These are phyloP conservation scores for Colletotrichum phormii DNA, from an alignment of 2,329 filamentous ascomycete genomes.

Conservation along the genomic window DNA sequence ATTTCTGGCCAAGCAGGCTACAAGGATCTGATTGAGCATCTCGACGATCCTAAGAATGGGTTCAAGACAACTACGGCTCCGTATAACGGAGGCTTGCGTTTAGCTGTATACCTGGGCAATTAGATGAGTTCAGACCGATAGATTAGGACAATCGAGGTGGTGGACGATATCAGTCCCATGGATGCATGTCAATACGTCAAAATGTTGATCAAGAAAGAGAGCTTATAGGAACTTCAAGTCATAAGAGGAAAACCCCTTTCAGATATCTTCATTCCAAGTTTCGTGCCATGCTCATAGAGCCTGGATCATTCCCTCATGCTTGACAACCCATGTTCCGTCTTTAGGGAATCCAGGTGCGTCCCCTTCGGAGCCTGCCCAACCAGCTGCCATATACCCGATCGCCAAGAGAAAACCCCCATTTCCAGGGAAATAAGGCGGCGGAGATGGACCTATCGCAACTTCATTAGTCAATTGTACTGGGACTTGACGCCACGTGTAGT, in stretches of 20 bases:
- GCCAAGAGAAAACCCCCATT: slow-evolving; percentile 51
- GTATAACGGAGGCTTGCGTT: slow-evolving; percentile 46
- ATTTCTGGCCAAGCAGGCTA: slow-evolving; percentile 53
- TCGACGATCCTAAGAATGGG: slow-evolving; percentile 57
- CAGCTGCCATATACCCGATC: slow-evolving; percentile 50
- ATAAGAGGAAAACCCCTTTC: background rate
- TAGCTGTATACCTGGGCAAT: slow-evolving; percentile 40
- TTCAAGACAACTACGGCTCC: slow-evolving; percentile 56
- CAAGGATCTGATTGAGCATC: slow-evolving; percentile 57
- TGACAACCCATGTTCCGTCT: slow-evolving; percentile 48
- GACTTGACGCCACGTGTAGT: too few species aligned
- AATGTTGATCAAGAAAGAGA: background rate
- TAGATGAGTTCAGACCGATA: background rate
- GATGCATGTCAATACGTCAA: too few species aligned
- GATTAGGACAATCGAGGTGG: too few species aligned
- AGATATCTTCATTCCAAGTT: background rate
- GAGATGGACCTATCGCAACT: slow-evolving; percentile 1
- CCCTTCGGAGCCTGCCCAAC: slow-evolving; percentile 28
- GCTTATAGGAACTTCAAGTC: background rate
- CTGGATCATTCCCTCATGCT: slow-evolving; percentile 35
- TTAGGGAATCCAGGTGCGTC: slow-evolving; percentile 50
- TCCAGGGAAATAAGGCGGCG: slow-evolving; percentile 49
- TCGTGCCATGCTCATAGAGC: slow-evolving; percentile 1
- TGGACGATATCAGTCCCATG: too few species aligned
- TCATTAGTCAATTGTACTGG: background rate